Conservation (phyloP, 768 basidiomycete genomes). For the Aureoboletus auriporus region DNA sequence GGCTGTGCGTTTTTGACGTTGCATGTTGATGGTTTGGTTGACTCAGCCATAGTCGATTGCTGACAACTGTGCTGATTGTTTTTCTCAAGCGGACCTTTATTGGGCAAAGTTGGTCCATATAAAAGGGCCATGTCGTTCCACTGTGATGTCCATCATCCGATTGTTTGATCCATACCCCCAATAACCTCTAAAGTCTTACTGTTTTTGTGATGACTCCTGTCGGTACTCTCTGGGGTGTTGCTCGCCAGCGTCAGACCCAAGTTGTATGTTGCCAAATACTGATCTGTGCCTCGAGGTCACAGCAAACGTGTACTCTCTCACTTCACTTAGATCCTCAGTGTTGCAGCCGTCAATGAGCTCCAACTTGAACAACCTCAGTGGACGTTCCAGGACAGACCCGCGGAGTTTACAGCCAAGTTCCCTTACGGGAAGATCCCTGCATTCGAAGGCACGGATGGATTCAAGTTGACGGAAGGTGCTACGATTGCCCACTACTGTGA, state of each 20-base stretch:
- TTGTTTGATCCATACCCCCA: neutral
- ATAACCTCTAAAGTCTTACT: too few species aligned
- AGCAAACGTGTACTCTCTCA: too few species aligned
- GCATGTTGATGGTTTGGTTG: too few species aligned
- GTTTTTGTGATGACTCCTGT: slow-evolving; percentile 8
- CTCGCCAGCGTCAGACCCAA: slow-evolving; percentile 14
- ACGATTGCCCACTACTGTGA: slow-evolving; percentile 18
- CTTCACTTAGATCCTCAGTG: neutral
- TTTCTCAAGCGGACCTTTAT: too few species aligned
- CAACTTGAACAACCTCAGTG: slow-evolving; percentile 9
- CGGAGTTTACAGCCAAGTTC: slow-evolving; percentile 12
- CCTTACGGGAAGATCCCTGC: slow-evolving; percentile 17
- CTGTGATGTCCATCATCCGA: neutral
- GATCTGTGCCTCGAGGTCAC: too few species aligned
- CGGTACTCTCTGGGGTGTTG: slow-evolving; percentile 15
- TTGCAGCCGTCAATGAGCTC: slow-evolving; percentile 11
- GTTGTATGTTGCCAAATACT: slow-evolving; percentile 2
- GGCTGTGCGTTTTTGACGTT: too few species aligned
- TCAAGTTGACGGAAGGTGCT: slow-evolving; percentile 11
- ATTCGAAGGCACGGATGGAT: slow-evolving; percentile 17
- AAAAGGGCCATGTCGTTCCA: neutral
- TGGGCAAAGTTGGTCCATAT: neutral
- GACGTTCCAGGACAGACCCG: slow-evolving; percentile 8
- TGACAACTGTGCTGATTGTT: too few species aligned
- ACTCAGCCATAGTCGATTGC: too few species aligned